A percentile compares a stretch with the other conserved stretches of the same genome.
Evolutionary conservation across 345 rosid species (phyloP).

Genomic region (Trapa incisa): DNA sequence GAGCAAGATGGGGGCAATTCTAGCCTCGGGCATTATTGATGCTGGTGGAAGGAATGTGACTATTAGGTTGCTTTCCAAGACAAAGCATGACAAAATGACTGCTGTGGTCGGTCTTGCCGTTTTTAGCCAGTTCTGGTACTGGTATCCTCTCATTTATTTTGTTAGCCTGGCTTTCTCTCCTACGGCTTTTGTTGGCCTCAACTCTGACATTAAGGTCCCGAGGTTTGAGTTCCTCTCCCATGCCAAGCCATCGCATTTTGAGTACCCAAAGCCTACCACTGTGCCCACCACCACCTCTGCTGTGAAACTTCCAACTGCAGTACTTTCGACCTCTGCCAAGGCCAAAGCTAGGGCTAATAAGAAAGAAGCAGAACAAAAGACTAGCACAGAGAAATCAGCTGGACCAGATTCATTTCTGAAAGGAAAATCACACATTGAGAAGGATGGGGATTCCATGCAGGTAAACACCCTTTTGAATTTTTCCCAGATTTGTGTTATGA

Average conservation of each 20-base stretch:
- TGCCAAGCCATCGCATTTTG: constrained; percentile 89
- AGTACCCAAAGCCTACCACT: constrained; percentile 89
- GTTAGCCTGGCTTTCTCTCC: constrained; percentile 90
- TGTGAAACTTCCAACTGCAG: constrained; percentile 90
- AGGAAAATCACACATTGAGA: constrained; percentile 64
- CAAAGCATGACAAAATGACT: constrained; percentile 89
- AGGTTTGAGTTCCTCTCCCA: constrained; percentile 85
- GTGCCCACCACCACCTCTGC: constrained; percentile 72
- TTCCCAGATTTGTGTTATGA: neutral
- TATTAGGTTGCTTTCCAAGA: constrained; percentile 82
- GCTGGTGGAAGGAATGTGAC: constrained; percentile 99
- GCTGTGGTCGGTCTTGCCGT: constrained; percentile 97
- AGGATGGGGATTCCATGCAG: constrained; percentile 94
- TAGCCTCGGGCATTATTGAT: constrained; percentile 95
- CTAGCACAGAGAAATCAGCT: constrained; percentile 53
- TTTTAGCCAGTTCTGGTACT: constrained; percentile 98
- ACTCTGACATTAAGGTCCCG: constrained; percentile 89
- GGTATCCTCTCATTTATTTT: constrained; percentile 97
- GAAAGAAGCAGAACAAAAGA: constrained; percentile 95
- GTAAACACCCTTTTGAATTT: constrained; percentile 19
- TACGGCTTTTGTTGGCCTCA: constrained; percentile 86
- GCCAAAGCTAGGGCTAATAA: constrained; percentile 86
- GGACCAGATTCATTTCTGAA: constrained; percentile 42
- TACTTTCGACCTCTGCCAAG: constrained; percentile 91
- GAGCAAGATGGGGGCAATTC: constrained; percentile 99